Evolutionary conservation across 192 early-diverging fungal species (phyloP), one percentile per base, ranked within the genome.

Genomic region (Backusella luteola): DNA sequence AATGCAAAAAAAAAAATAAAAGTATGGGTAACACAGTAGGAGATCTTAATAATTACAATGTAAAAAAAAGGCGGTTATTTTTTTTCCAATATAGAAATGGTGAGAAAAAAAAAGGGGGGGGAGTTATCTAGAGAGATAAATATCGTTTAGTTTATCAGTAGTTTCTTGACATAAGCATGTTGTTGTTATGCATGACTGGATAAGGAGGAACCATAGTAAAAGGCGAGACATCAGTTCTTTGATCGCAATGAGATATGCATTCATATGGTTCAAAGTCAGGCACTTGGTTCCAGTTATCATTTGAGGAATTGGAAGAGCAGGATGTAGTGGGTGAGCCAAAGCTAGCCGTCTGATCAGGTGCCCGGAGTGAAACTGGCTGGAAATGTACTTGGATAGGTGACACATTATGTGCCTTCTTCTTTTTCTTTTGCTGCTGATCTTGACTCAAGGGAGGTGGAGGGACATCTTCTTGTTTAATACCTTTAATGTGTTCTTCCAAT

Each of bases 181-280:
- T 69, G 35, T 69, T 69, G 11, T 69, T 21, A 41, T 69, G 36
- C 68, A 69, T 38, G 3, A 38, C 23, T 26, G 56, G n/a, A 26
- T 69, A 69, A 69, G 68, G 21, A 41, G 68, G 38, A 7, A 41
- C 38, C 56, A 63, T 63, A 8, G 23, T 23, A 63, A 63, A 63
- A 38, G 71, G 15, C 36, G 79, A 71, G n/a, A 81, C 77, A 53
- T 81, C 76, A 52, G 80, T 73, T 46, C 80, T 72, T 38, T 81
- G 76, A 53, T 76, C 73, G 34, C 73, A 73, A 4, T 77, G 21
- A 29, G 77, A 68, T 53, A 81, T 35, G 17, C 77, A 73, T 46
- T 78, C 32, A 38, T 41, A 69, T 23, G 68, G 68, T 5, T 69
- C 68, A 36, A 69, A 69, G 12, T 69, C 68, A 21, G 68, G n/a